Evolutionary conservation across 2,329 filamentous ascomycete species (phyloP).

Genomic region (Coniella lustricola): DNA sequence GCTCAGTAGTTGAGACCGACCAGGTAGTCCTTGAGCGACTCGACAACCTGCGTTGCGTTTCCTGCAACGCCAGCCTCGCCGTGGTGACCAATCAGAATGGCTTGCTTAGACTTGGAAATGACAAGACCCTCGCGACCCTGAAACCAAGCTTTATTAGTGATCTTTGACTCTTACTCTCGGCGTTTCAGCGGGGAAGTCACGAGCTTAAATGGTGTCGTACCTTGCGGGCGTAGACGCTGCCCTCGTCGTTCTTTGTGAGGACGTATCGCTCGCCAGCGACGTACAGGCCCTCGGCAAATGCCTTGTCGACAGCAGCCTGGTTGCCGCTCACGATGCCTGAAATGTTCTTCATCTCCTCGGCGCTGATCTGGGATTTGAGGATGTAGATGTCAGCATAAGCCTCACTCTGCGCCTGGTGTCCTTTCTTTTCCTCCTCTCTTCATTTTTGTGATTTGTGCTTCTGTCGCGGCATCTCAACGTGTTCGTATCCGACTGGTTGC

Average conservation of each 20-base stretch:
- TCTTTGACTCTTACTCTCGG: not conserved
- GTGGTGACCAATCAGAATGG: constrained; percentile 85
- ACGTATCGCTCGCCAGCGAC: constrained; percentile 74
- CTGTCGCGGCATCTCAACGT: not conserved
- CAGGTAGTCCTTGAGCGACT: constrained; percentile 82
- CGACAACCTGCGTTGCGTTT: constrained; percentile 70
- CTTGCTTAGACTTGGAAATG: constrained; percentile 80
- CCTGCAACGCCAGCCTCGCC: constrained; percentile 65
- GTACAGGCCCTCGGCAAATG: constrained; percentile 67
- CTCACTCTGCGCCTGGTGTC: too few species aligned
- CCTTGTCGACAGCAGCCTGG: constrained; percentile 50
- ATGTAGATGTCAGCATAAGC: too few species aligned
- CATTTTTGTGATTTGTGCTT: not conserved
- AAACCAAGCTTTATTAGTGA: constrained; percentile 6
- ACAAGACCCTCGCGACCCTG: constrained; percentile 72
- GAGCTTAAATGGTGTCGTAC: constrained; percentile 39
- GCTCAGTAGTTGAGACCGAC: constrained; percentile 68
- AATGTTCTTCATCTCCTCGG: constrained; percentile 54
- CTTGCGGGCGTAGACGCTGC: constrained; percentile 79
- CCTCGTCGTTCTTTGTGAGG: constrained; percentile 66
- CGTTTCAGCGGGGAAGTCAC: too few species aligned
- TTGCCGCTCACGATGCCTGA: constrained; percentile 42
- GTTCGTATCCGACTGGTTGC: not conserved
- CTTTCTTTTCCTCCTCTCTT: not conserved
- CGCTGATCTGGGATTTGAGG: constrained; percentile 38